A percentile compares a stretch with the other conserved stretches of the same genome.
These are phyloP conservation scores for Rhytidiadelphus loreus DNA, from an alignment of 225 moss, liverwort and hornwort species.

Conservation along the genomic window DNA sequence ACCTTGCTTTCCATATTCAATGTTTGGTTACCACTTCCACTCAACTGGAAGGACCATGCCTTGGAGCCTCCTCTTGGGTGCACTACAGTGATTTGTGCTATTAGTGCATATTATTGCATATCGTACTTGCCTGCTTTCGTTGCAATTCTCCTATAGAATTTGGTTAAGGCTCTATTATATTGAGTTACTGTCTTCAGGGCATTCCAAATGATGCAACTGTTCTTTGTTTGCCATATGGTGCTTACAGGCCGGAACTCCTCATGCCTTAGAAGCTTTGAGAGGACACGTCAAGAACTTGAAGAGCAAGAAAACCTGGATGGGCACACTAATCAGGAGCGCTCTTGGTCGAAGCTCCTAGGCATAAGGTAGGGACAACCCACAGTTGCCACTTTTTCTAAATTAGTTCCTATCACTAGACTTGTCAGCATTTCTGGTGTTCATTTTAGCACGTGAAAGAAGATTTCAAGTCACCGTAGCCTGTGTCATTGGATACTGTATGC, in stretches of 20 bases:
- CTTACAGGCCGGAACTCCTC: slow-evolving; percentile 46
- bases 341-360: slow-evolving; percentile 34
- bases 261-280: slow-evolving; percentile 52
- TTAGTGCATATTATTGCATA: too few species aligned
- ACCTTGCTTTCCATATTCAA: not conserved
- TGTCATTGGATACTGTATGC: not conserved
- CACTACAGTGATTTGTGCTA: too few species aligned
- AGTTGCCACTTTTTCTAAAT: not conserved
- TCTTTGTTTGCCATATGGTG: not conserved
- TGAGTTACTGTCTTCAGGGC: not conserved
- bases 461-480: not conserved
- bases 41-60: not conserved
- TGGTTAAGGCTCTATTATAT: not conserved
- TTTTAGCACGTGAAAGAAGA: not conserved
- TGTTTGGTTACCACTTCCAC: not conserved
- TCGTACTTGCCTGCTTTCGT: too few species aligned
- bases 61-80: too few species aligned
- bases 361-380: not conserved
- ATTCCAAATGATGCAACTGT: not conserved
- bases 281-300: slow-evolving; percentile 43
- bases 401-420: not conserved
- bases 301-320: slow-evolving; percentile 42
- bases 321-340: slow-evolving; percentile 43
- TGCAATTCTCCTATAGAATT: too few species aligned
- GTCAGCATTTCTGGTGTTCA: not conserved